Base-by-base conservation (phyloP, 1,284 basidiomycete species). In the Prillingera fragicola region DNA sequence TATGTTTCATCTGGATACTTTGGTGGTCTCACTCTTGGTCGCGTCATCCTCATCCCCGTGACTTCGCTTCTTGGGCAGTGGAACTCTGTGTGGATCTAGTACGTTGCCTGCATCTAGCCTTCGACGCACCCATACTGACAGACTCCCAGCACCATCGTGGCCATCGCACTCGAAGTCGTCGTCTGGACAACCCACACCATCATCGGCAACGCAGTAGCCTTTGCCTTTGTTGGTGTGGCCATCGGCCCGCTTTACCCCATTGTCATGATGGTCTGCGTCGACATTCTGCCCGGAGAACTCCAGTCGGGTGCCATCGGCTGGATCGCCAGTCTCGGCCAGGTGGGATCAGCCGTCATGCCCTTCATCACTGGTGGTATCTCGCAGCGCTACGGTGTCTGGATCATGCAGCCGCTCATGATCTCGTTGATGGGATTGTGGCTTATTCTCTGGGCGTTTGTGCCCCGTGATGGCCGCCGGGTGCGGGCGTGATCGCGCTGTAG, bases 251-350 rank as follows among this genome's bases (percentile, higher is more conserved):
- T 83, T 73, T 84, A 80, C 57, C 82, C 81, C 0, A 80, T 82
- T 45, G 75, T 78, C n/a, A 64, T 69, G 59, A 59, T 66, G 47
- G 62, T 64, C 15, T 54, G 62, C 2, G 43, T 55, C 4, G 61
- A 62, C 19, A 48, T 84, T 45, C 65, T 85, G 3, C 82, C 82
- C 5, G 73, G 71, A 7, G 80, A 79, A 73, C 71, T 84, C 8
- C 75, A 83, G 39, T 78, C 78, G 0, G 80, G 74, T 2, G 76
- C 78, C n/a, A 79, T 84, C 25, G 82, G 83, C 1, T 81, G 80
- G 78, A 56, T 63, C 13, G 67, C 66, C 13, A 78, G 78, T 13
- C 70, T 84, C 36, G 83, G 83, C 0, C 80, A 81, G 55, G 77
- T 81, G 3, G 83, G 83, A 9, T 78, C 77, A 35, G 82, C 83